Conservation (phyloP, 78 protist species). For the Dictyostelium purpureum region DNA sequence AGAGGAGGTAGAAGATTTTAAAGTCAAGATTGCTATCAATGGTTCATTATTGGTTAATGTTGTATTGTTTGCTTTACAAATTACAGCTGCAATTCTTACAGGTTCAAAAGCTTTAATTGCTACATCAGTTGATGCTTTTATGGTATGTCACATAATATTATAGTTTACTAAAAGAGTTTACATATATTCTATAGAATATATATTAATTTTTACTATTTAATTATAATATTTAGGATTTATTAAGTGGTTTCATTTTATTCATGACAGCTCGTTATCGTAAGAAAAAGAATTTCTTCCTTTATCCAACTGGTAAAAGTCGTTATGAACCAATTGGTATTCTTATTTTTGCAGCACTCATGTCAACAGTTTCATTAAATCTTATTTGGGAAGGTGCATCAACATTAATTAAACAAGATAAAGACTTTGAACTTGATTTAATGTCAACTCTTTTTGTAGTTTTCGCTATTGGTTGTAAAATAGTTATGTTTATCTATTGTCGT, state of each 20-base stretch:
- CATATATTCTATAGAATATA: no score
- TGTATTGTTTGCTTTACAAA: constrained; percentile 71
- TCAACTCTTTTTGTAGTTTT: constrained; percentile 44
- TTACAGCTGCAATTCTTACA: constrained; percentile 78
- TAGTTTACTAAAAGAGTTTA: no score
- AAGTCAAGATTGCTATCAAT: constrained; percentile 66
- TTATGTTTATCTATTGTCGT: constrained; percentile 82
- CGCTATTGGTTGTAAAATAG: constrained; percentile 74
- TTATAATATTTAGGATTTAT: no score
- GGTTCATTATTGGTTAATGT: constrained; percentile 74
- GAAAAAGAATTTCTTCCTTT: constrained; percentile 51
- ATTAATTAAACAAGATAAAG: not conserved
- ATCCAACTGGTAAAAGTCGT: constrained; percentile 89
- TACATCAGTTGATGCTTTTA: constrained; percentile 83
- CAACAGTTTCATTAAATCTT: constrained; percentile 79
- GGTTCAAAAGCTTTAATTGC: constrained; percentile 82
- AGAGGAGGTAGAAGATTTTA: constrained; percentile 36
- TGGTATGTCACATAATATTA: no score
- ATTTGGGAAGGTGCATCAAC: constrained; percentile 30
- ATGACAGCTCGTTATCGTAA: constrained; percentile 70
- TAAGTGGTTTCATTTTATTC: constrained; percentile 85
- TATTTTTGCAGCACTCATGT: constrained; percentile 88
- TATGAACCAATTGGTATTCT: constrained; percentile 90
- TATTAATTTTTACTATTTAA: no score
- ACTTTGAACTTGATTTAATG: not conserved